Percentiles rank a stretch among this genome's conserved stretches.
phyloP scores from a whole-genome alignment of 177 flowering plant species.

The Vitis hybrid region DNA sequence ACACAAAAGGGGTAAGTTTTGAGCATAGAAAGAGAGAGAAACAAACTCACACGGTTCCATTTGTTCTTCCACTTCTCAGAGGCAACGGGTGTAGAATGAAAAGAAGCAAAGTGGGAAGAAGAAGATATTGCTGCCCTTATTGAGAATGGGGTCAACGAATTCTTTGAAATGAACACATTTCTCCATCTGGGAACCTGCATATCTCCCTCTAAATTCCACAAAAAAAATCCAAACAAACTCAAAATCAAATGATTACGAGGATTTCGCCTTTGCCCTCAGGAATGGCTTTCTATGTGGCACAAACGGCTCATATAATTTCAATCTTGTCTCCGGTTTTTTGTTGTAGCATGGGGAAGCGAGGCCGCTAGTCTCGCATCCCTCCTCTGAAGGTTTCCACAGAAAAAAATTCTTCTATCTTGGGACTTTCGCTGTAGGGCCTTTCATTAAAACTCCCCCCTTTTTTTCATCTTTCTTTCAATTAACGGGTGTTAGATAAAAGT shows the following conservation, averaged over 20 bases:
- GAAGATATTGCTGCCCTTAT: neutral
- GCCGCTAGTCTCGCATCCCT: no score
- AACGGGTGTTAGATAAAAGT: no score
- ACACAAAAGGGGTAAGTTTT: neutral
- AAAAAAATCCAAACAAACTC: neutral
- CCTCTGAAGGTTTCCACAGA: no score
- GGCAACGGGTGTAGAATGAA: slow-evolving; percentile 55
- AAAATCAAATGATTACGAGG: neutral
- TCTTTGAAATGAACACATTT: slow-evolving; percentile 26
- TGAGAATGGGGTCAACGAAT: slow-evolving; percentile 23
- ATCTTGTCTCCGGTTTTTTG: no score
- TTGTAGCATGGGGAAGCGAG: no score
- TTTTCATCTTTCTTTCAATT: no score
- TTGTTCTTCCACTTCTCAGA: slow-evolving; percentile 52
- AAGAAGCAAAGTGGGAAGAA: slow-evolving; percentile 25
- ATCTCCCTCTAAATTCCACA: neutral
- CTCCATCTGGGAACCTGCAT: slow-evolving; percentile 50
- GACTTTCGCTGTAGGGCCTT: no score
- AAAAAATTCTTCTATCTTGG: no score
- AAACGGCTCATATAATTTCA: no score
- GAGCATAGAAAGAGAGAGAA: neutral
- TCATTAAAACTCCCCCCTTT: no score
- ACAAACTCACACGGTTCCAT: slow-evolving; percentile 40
- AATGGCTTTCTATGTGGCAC: no score
- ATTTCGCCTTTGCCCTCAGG: no score